Evolutionary conservation across 2,329 filamentous ascomycete genomes (phyloP).

Genomic region (Fusarium continuum): DNA sequence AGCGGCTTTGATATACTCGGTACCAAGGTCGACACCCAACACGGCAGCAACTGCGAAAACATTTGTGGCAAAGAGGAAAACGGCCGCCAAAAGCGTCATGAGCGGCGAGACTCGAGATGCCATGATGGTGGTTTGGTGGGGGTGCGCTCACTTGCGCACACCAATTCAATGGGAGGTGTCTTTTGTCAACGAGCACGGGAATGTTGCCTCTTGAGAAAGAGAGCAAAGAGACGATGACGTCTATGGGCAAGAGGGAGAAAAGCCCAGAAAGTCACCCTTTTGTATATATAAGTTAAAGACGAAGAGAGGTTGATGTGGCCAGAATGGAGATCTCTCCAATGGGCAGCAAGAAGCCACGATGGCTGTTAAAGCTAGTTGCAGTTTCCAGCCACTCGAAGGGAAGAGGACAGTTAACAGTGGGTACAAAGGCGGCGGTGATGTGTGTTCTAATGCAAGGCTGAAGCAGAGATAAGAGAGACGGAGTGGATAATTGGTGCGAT

Average conservation of each 20-base stretch:
- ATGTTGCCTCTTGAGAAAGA: conserved; percentile 20
- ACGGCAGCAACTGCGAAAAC: conserved; percentile 74
- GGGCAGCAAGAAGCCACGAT: conserved; percentile 44
- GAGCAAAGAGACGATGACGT: conserved; percentile 29
- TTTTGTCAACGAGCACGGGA: conserved; percentile 22
- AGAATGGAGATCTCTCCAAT: conserved; percentile 42
- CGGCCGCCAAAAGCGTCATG: conserved; percentile 51
- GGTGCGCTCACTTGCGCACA: conserved; percentile 38
- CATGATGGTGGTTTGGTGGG: conserved; percentile 47
- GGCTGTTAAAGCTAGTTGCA: conserved; percentile 36
- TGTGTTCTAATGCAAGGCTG: conserved; percentile 43
- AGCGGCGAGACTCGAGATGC: conserved; percentile 49
- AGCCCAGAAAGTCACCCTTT: conserved; percentile 23
- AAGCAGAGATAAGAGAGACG: conserved; percentile 4
- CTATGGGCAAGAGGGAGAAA: conserved; percentile 25
- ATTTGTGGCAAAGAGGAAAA: conserved; percentile 52
- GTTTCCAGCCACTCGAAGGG: conserved; percentile 38
- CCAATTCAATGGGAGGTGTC: conserved; percentile 20
- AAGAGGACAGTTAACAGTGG: conserved; percentile 51
- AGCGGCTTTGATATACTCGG: conserved; percentile 95
- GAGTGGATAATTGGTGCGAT: conserved; percentile 35
- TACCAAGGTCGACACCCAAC: conserved; percentile 91
- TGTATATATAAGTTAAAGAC: conserved; percentile 21
- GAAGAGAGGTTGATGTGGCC: conserved; percentile 50
- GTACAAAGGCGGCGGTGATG: conserved; percentile 32